Evolutionary conservation across 1,284 basidiomycete genomes (phyloP).

Genomic region (Salmacisia buchloeana): DNA sequence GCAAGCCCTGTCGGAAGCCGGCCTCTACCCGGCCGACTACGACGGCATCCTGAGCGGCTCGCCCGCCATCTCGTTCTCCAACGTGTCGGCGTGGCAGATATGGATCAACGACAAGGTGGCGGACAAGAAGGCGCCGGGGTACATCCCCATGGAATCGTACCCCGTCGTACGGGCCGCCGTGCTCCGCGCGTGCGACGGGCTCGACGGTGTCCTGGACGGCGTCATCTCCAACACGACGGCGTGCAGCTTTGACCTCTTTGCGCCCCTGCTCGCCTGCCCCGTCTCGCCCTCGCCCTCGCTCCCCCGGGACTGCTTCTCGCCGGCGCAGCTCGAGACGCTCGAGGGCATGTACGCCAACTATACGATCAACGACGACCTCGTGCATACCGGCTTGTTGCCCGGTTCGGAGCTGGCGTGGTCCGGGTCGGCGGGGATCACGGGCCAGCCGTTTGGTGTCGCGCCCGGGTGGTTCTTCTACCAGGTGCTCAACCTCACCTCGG

Average conservation of each 20-base stretch:
- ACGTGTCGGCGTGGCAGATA: constrained; percentile 29
- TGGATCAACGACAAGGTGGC: constrained; percentile 24
- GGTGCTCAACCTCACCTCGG: constrained; percentile 18
- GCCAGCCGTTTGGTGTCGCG: constrained; percentile 16
- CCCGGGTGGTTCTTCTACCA: constrained; percentile 25
- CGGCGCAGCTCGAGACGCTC: constrained; percentile 22
- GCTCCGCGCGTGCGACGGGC: constrained; percentile 20
- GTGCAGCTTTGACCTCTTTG: constrained; percentile 17
- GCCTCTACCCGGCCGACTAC: constrained; percentile 25
- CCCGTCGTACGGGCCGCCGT: constrained; percentile 21
- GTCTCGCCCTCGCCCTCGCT: neutral
- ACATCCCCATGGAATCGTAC: constrained; percentile 17
- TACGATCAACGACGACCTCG: constrained; percentile 12
- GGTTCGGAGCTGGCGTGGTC: constrained; percentile 22
- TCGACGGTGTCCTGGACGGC: constrained; percentile 27
- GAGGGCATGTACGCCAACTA: constrained; percentile 19
- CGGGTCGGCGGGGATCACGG: constrained; percentile 14
- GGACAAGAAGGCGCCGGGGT: constrained; percentile 14
- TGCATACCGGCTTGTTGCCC: constrained; percentile 22
- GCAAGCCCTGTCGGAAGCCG: constrained; percentile 22
- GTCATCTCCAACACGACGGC: constrained; percentile 18
- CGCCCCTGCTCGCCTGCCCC: neutral
- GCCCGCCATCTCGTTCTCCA: constrained; percentile 24
- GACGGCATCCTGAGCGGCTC: constrained; percentile 30
- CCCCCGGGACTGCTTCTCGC: constrained; percentile 15